Conservation (phyloP, 495 filamentous ascomycete species). For the Daldinia vernicosa region DNA sequence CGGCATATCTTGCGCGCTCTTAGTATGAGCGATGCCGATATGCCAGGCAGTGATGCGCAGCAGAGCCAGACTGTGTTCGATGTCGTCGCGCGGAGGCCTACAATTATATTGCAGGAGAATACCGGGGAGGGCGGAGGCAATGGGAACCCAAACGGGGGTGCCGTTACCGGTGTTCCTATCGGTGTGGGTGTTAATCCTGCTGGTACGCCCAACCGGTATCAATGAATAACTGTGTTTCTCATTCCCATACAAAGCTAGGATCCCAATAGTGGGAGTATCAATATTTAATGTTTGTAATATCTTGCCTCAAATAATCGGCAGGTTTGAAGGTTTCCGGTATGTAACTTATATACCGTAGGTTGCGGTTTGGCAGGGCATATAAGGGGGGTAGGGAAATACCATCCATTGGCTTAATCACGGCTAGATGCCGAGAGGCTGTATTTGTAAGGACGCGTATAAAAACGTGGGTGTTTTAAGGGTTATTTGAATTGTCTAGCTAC, state of each 20-base stretch:
- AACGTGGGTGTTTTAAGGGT: not conserved
- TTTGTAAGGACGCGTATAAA: not conserved
- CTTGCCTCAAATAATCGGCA: not conserved
- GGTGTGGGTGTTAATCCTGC: not conserved
- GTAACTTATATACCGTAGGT: not conserved
- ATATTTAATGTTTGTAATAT: not conserved
- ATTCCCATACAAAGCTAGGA: not conserved
- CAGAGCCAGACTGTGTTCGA: conserved; percentile 33
- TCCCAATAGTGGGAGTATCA: not conserved
- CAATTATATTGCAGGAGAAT: conserved; percentile 42
- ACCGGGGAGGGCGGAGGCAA: not conserved
- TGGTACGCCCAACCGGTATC: not conserved
- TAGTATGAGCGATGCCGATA: conserved; percentile 39
- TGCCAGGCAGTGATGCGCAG: conserved; percentile 13
- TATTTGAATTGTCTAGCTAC: not conserved
- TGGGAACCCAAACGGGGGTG: not conserved
- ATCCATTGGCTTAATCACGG: not conserved
- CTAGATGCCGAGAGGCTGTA: not conserved
- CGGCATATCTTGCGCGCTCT: conserved; percentile 42
- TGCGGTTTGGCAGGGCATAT: not conserved
- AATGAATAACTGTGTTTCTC: not conserved
- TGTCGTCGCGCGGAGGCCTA: conserved; percentile 36
- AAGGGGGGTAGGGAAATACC: not conserved
- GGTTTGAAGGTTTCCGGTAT: not conserved
- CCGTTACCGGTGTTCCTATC: not conserved